These are phyloP conservation scores for Pleurotus pulmonarius DNA, from an alignment of 768 basidiomycete species.

Conservation along the genomic window DNA sequence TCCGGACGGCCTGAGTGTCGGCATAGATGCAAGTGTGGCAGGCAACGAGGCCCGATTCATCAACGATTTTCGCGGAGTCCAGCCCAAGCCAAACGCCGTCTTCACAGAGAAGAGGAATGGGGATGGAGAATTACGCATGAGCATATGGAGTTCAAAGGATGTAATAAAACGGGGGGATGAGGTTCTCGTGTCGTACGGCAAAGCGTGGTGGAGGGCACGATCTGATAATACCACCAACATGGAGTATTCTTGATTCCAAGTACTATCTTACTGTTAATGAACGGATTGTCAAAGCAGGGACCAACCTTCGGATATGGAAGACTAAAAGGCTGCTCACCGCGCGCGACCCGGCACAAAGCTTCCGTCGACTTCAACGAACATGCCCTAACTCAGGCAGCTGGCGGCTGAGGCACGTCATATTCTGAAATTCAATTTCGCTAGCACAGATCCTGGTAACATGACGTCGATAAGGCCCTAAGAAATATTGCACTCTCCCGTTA, in stretches of 20 bases:
- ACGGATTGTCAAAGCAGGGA: not conserved
- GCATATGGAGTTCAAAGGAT: conserved; percentile 62
- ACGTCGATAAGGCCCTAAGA: conserved; percentile 3
- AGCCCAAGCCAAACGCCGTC: conserved; percentile 60
- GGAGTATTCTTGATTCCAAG: conserved; percentile 1
- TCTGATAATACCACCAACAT: not conserved
- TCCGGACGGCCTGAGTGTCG: conserved; percentile 56
- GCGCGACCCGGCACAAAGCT: not conserved
- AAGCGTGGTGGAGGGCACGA: conserved; percentile 74
- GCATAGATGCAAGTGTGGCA: conserved; percentile 68
- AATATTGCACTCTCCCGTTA: not conserved
- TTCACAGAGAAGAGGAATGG: conserved; percentile 56
- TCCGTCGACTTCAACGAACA: not conserved
- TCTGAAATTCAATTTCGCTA: conserved; percentile 5
- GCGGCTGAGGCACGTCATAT: not conserved
- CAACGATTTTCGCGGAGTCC: conserved; percentile 88
- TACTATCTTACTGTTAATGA: not conserved
- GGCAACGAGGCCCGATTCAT: conserved; percentile 90
- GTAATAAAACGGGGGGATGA: conserved; percentile 78
- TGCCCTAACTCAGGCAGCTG: not conserved
- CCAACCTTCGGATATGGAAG: not conserved
- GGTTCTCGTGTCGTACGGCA: conserved; percentile 86
- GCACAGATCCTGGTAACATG: conserved; percentile 4
- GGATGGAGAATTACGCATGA: conserved; percentile 69
- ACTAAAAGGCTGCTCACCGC: not conserved